Conservation (phyloP, 1,284 basidiomycete species). For the Sanghuangporus weigelae region DNA sequence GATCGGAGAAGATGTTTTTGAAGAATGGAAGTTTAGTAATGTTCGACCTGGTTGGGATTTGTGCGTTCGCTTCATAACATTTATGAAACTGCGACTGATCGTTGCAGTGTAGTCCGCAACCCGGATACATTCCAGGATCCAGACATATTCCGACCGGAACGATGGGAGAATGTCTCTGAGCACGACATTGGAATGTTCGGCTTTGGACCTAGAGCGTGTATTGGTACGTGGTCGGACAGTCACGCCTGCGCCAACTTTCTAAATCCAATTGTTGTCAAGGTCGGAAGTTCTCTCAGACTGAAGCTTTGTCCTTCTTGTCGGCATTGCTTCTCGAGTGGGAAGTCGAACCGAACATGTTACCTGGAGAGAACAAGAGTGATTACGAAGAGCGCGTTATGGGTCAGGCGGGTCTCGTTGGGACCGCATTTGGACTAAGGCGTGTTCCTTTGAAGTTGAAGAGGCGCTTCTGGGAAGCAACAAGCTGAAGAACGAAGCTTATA, state of each 20-base stretch:
- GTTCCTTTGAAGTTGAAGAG: not conserved
- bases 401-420: not conserved
- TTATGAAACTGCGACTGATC: not conserved
- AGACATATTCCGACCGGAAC: not conserved
- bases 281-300: constrained; percentile 18
- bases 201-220: not conserved
- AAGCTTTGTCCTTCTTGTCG: constrained; percentile 16
- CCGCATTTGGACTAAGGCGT: not conserved
- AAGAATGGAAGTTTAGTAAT: constrained; percentile 2
- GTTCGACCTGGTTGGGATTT: constrained; percentile 3
- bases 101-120: constrained; percentile 9
- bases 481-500: too few species aligned
- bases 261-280: constrained; percentile 19
- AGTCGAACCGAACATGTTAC: constrained; percentile 12
- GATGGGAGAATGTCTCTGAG: constrained; percentile 12
- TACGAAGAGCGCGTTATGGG: not conserved
- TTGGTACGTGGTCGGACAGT: not conserved
- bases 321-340: constrained; percentile 15
- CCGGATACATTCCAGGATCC: constrained; percentile 19
- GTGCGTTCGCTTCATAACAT: not conserved
- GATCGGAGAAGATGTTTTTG: not conserved
- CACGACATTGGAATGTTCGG: constrained; percentile 2
- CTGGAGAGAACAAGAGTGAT: not conserved
- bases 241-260: constrained; percentile 17
- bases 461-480: too few species aligned